Evolutionary conservation across 164 flowering plant species (phyloP), one percentile per base, ranked within the genome.

Genomic region (Pachysandra terminalis): DNA sequence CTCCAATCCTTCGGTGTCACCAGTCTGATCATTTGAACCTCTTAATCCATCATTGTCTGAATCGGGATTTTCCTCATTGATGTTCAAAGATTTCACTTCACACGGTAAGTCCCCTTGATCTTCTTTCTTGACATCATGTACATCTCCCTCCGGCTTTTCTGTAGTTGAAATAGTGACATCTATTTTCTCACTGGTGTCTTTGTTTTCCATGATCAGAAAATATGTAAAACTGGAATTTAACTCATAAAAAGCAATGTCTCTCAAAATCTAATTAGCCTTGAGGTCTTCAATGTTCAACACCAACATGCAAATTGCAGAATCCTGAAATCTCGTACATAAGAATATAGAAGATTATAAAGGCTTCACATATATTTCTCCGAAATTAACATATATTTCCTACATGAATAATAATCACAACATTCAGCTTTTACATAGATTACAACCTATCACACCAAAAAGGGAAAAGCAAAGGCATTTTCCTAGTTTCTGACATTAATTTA

Each of bases 131-230:
- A 35, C 26, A 27, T 61, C 10, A 22, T 5, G 25, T 21, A 15
- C 14, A 3, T 56, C 59, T n/a, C 27, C 14, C 59, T 22, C 26
- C 59, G 0, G 0, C 45, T 70, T 71, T 40, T 69, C 74, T 61
- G 45, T 59, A 60, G 61, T 35, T 27, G 65, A 66, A 62, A 78
- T 19, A 32, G 3, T 68, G 45, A 59, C 26, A 28, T 27, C 52
- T 63, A 24, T 66, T 37, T 73, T 66, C 60, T 68, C 68, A 63
- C 51, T 67, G 22, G 71, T 61, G 19, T 58, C 63, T 63, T 69
- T 72, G 41, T 71, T 75, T 54, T 81, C 81, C 82, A 79, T 73
- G 21, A 21, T 32, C 28, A 37, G 12, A 32, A 41, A 25, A 48
- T 19, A 54, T 40, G 24, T 26, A 19, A 59, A 68, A 37, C 19